These are phyloP conservation scores for Chamaecrista fasciculata DNA, from an alignment of 306 rosid species.

Conservation along the genomic window DNA sequence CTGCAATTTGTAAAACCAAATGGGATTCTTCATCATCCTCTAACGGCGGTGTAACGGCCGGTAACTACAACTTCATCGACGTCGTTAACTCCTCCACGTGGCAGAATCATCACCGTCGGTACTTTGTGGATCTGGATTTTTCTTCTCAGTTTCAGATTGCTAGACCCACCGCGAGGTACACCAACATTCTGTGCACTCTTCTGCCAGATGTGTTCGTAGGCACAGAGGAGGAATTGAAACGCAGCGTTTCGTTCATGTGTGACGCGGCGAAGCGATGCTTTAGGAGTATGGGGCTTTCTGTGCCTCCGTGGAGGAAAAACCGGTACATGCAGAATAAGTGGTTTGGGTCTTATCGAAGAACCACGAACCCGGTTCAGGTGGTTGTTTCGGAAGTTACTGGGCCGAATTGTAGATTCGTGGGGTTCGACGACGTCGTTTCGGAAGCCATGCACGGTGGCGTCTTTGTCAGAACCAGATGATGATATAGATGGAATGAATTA, in stretches of 20 bases:
- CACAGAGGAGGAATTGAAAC: conserved; percentile 53
- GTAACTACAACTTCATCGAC: conserved; percentile 70
- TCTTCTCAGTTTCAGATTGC: conserved; percentile 60
- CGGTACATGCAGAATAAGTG: conserved; percentile 79
- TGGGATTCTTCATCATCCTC: conserved; percentile 69
- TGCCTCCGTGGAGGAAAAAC: conserved; percentile 90
- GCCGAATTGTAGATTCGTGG: conserved; percentile 49
- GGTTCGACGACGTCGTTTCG: conserved; percentile 47
- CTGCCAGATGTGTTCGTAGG: conserved; percentile 61
- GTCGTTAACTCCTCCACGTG: conserved; percentile 34
- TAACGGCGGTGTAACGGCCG: conserved; percentile 47
- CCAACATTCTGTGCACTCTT: conserved; percentile 26
- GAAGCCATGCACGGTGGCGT: conserved; percentile 25
- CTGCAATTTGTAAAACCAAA: conserved; percentile 72
- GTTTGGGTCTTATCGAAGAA: conserved; percentile 69
- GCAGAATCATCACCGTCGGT: conserved; percentile 41
- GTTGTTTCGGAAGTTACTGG: neutral
- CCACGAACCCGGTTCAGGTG: conserved; percentile 41
- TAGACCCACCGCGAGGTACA: conserved; percentile 48
- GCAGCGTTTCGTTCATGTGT: conserved; percentile 50
- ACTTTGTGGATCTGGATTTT: conserved; percentile 63
- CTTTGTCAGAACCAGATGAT: conserved; percentile 41
- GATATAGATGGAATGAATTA: neutral
- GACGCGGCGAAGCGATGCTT: conserved; percentile 57
- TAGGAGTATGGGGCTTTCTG: conserved; percentile 38